Evolutionary conservation across 495 filamentous ascomycete species (phyloP).

Genomic region (Penicillium ucsense): DNA sequence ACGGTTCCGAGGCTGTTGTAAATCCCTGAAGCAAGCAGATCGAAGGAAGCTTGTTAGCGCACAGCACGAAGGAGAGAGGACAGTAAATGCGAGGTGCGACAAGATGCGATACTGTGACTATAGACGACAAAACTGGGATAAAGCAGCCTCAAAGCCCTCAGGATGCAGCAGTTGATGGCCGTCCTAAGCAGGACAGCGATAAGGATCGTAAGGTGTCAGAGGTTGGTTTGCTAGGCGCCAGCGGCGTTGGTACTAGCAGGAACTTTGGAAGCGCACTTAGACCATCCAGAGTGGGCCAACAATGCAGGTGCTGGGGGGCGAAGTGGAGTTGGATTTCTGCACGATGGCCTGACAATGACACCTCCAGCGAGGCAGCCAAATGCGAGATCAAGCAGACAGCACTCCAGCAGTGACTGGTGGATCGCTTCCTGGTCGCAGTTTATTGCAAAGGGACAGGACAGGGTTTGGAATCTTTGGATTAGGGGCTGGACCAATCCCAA

Average conservation of each 20-base stretch:
- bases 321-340: slow-evolving; percentile 22
- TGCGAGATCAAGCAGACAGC: no score
- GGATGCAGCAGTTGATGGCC: neutral
- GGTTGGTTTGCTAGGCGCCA: slow-evolving; percentile 6
- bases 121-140: no score
- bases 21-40: slow-evolving; percentile 6
- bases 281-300: slow-evolving; percentile 18
- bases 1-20: slow-evolving; percentile 13
- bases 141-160: slow-evolving; percentile 1
- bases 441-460: neutral
- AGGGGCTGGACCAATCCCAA: slow-evolving; percentile 14
- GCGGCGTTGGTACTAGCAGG: slow-evolving; percentile 9
- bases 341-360: slow-evolving; percentile 29
- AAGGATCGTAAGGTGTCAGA: slow-evolving; percentile 7
- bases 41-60: neutral
- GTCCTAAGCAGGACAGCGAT: slow-evolving; percentile 6
- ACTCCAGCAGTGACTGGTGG: no score
- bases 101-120: no score
- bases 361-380: no score
- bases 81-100: no score
- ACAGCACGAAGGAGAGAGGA: no score
- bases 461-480: slow-evolving; percentile 11
- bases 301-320: slow-evolving; percentile 25
- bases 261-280: slow-evolving; percentile 6
- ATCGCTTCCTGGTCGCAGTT: no score